Percentiles rank a stretch among this genome's conserved stretches.
These are phyloP conservation scores for Ascochyta lentis DNA, from an alignment of 2,329 filamentous ascomycete genomes.

Conservation along the genomic window DNA sequence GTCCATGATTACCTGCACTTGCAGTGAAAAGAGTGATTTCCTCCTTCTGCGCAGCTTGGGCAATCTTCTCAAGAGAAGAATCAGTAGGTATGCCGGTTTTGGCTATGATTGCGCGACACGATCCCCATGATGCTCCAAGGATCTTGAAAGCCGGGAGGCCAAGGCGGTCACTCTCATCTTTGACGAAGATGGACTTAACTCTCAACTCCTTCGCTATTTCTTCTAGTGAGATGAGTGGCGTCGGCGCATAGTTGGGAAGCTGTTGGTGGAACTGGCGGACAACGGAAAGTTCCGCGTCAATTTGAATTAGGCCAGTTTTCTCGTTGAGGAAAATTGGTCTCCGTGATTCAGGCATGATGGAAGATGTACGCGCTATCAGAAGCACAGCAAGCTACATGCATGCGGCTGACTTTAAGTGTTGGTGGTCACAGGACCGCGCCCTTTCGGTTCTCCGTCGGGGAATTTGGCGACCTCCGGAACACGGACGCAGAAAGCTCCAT, in stretches of 20 bases:
- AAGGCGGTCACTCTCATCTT: slow-evolving; percentile 73
- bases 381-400: not conserved
- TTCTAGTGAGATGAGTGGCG: slow-evolving; percentile 62
- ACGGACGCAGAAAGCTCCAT: not conserved
- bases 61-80: slow-evolving; percentile 56
- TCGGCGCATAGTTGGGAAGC: slow-evolving; percentile 64
- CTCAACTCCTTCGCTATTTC: slow-evolving; percentile 64
- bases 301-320: not conserved
- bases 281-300: not conserved
- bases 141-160: slow-evolving; percentile 81
- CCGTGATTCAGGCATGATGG: not conserved
- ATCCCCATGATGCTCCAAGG: slow-evolving; percentile 75
- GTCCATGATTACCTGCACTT: slow-evolving; percentile 79
- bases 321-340: not conserved
- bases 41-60: slow-evolving; percentile 26
- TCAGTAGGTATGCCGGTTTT: slow-evolving; percentile 53
- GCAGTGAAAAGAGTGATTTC: slow-evolving; percentile 64
- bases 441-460: slow-evolving; percentile 3
- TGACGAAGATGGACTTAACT: slow-evolving; percentile 63
- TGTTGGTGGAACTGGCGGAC: slow-evolving; percentile 60
- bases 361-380: not conserved
- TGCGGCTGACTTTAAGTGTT: not conserved
- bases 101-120: slow-evolving; percentile 64
- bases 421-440: not conserved
- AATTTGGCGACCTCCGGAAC: not conserved